Percentiles rank a stretch among this genome's conserved stretches.
These are phyloP conservation scores for Phytophthora lateralis DNA, from an alignment of 352 stramenopile species.

Conservation along the genomic window DNA sequence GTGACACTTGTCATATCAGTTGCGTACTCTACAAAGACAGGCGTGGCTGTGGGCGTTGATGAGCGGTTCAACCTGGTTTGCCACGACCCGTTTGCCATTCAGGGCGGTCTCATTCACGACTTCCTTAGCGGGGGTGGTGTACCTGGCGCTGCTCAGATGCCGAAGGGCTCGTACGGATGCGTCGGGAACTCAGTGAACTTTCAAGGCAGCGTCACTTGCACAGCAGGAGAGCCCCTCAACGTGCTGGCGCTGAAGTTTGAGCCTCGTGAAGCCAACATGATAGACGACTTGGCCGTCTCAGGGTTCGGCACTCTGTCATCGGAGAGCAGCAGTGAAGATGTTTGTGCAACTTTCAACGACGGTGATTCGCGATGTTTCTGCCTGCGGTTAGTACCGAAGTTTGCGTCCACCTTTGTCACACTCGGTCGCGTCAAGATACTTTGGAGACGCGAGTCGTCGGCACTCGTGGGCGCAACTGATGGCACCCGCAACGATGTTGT, in stretches of 20 bases:
- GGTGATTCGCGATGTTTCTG: slow-evolving; percentile 71
- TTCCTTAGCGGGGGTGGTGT: slow-evolving; percentile 56
- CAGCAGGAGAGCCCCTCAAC: slow-evolving; percentile 52
- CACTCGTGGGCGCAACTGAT: slow-evolving; percentile 40
- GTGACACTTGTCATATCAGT: slow-evolving; percentile 57
- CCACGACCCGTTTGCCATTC: slow-evolving; percentile 63
- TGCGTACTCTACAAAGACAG: slow-evolving; percentile 69
- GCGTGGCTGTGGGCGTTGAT: slow-evolving; percentile 66
- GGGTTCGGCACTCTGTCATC: slow-evolving; percentile 43
- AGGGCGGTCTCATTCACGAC: slow-evolving; percentile 64
- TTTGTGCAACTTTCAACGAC: slow-evolving; percentile 50
- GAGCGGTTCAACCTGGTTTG: slow-evolving; percentile 72
- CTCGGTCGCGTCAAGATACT: slow-evolving; percentile 64
- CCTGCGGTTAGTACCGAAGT: slow-evolving; percentile 56
- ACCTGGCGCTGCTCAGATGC: slow-evolving; percentile 26
- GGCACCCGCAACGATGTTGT: slow-evolving; percentile 56
- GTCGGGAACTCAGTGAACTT: slow-evolving; percentile 72
- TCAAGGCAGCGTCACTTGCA: slow-evolving; percentile 58
- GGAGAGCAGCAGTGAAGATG: slow-evolving; percentile 24
- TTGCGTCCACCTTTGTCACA: slow-evolving; percentile 48
- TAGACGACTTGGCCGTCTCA: slow-evolving; percentile 40
- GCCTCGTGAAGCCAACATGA: slow-evolving; percentile 37
- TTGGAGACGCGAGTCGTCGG: slow-evolving; percentile 66
- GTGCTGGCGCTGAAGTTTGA: slow-evolving; percentile 67
- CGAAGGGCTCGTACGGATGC: slow-evolving; percentile 58